Base-by-base conservation (phyloP, 768 basidiomycete genomes). In the Lactifluus pinguis region DNA sequence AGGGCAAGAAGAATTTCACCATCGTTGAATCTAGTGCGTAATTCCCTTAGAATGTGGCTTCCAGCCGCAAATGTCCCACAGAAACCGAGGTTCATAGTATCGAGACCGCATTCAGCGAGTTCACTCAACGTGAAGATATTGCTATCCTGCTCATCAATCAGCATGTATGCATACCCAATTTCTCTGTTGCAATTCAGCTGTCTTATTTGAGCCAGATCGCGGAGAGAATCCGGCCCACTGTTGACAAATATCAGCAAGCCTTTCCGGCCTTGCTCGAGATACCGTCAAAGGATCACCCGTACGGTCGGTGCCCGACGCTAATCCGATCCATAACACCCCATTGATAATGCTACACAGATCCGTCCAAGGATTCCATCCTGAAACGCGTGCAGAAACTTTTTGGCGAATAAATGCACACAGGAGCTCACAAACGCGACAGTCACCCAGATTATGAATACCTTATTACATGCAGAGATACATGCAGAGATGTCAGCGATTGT, bases 61-160 rank as follows among this genome's bases (percentile, higher is more conserved):
- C 13, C 13, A n/a, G 9, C 25, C 32, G 34, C 34, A 29, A 55
- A 42, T 34, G 14, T 53, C 50, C 30, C 15, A 15, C 65, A 98
- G 95, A 95, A 74, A 99, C 97, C 2, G 88, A 92, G 70, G 81
- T 91, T 49, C 86, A 91, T 4, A 82, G 84, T 5, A 95, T 99
- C 66, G 97, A 99, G 73, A 80, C 85, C 29, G 83, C 91, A 7
- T 99, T 99, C 73, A 85, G 93, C 69, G 94, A 97, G 62, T 98
- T 89, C 74, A 98, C 94, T 2, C 85, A 92, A 72, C 84, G 97
- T 61, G 88, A 87, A 70, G 97, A 99, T 69, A 86, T 98, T 55
- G 97, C 95, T 48, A 98, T 99, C 66, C 76, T 99, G 14, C 79
- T 99, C 67, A 98, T 99, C 69, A 99, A 98, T 78, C 97, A 99